phyloP scores from a whole-genome alignment of 768 basidiomycete species.

The Saitozyma podzolica region DNA sequence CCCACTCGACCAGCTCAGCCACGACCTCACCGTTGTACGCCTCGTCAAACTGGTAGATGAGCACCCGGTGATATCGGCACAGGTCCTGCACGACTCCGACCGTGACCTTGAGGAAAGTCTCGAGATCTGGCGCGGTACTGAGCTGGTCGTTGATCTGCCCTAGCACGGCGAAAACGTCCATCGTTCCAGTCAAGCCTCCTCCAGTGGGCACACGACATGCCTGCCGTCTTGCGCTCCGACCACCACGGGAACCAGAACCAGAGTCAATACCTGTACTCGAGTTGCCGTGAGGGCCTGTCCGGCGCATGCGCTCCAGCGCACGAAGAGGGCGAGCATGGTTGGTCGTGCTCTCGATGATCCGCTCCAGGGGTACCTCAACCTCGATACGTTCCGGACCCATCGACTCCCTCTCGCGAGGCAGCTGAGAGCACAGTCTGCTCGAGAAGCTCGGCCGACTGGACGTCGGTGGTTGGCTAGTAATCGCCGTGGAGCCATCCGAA shows the following conservation, averaged over 20 bases:
- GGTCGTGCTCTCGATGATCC: slow-evolving; percentile 71
- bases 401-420: slow-evolving; percentile 12
- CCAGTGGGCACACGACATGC: too few species aligned
- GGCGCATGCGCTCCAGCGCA: slow-evolving; percentile 68
- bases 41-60: slow-evolving; percentile 81
- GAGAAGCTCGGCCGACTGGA: too few species aligned
- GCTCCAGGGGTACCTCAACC: slow-evolving; percentile 58
- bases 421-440: too few species aligned
- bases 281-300: slow-evolving; percentile 42
- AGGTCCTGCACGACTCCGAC: slow-evolving; percentile 75
- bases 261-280: too few species aligned
- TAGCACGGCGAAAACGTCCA: slow-evolving; percentile 78
- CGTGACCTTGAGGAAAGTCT: slow-evolving; percentile 69
- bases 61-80: slow-evolving; percentile 75
- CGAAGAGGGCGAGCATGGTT: slow-evolving; percentile 67
- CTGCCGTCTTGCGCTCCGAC: too few species aligned
- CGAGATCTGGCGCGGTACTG: slow-evolving; percentile 64
- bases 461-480: neutral
- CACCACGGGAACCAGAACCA: slow-evolving; percentile 14
- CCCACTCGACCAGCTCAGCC: slow-evolving; percentile 78
- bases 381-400: slow-evolving; percentile 49
- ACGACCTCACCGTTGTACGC: slow-evolving; percentile 75
- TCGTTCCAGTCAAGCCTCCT: slow-evolving; percentile 58
- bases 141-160: slow-evolving; percentile 80
- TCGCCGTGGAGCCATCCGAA: neutral